Evolutionary conservation across 257 asterid genomes (phyloP).

Genomic region (Primulina huaijiensis): DNA sequence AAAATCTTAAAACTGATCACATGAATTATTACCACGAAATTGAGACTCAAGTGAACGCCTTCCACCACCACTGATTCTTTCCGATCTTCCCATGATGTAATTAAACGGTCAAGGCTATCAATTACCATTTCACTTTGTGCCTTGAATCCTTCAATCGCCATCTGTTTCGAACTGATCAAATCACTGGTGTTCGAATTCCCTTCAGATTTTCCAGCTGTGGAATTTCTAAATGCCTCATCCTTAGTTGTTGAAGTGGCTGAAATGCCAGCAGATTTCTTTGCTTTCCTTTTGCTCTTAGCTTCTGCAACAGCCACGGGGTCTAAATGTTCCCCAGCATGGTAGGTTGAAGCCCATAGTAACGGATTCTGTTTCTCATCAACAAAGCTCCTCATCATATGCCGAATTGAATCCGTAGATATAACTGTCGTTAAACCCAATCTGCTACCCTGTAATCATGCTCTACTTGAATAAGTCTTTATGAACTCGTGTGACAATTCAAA

Average conservation of each 20-base stretch:
- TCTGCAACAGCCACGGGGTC: constrained; percentile 92
- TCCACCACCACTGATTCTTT: constrained; percentile 96
- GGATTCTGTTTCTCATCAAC: constrained; percentile 90
- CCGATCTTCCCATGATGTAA: constrained; percentile 94
- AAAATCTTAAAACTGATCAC: constrained; percentile 2
- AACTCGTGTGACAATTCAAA: background rate
- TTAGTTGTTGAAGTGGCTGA: constrained; percentile 47
- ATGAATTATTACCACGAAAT: constrained; percentile 77
- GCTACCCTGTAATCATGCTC: constrained; percentile 66
- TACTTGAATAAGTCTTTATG: background rate
- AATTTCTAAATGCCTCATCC: constrained; percentile 35
- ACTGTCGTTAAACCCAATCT: constrained; percentile 96
- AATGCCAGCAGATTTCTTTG: constrained; percentile 60
- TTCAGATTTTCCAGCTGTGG: constrained; percentile 40
- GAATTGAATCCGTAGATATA: constrained; percentile 90
- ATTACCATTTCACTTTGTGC: constrained; percentile 99
- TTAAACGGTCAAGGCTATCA: constrained; percentile 93
- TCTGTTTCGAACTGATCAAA: constrained; percentile 72
- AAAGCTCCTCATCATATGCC: constrained; percentile 99
- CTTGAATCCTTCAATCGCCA: constrained; percentile 97
- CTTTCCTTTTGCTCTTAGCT: constrained; percentile 83
- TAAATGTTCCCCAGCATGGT: constrained; percentile 94
- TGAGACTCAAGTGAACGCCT: constrained; percentile 98
- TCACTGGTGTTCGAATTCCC: constrained; percentile 48
- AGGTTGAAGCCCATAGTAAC: constrained; percentile 97